Conservation (phyloP, 768 basidiomycete species). For the Mycena belliarum region DNA sequence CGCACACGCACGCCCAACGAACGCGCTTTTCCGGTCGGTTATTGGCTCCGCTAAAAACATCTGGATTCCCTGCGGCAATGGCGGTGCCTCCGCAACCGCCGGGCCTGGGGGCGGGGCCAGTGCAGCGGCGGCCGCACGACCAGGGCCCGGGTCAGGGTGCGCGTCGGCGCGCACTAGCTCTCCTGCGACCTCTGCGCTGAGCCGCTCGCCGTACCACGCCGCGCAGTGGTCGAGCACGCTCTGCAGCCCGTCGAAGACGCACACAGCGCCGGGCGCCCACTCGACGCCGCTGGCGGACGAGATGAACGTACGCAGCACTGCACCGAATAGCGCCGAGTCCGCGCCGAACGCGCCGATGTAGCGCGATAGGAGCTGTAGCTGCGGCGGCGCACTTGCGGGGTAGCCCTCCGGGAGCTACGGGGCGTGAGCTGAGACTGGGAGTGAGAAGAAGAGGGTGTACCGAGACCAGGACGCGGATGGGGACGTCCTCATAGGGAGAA, state of each 20-base stretch:
- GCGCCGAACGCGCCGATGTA: slow-evolving; percentile 83
- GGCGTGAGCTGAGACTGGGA: slow-evolving; percentile 26
- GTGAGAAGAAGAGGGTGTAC: slow-evolving; percentile 36
- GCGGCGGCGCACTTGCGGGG: slow-evolving; percentile 69
- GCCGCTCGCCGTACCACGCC: slow-evolving; percentile 70
- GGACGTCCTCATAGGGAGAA: slow-evolving; percentile 52
- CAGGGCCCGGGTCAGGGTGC: slow-evolving; percentile 25
- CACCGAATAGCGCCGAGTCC: slow-evolving; percentile 72
- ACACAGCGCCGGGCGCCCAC: slow-evolving; percentile 71
- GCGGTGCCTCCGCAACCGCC: slow-evolving; percentile 4
- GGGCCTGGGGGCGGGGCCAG: not conserved
- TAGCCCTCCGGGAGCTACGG: slow-evolving; percentile 45
- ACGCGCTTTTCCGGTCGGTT: slow-evolving; percentile 80
- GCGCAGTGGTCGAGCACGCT: slow-evolving; percentile 66
- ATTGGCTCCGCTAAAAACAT: slow-evolving; percentile 80
- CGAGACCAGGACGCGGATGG: slow-evolving; percentile 58
- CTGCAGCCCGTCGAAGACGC: slow-evolving; percentile 87
- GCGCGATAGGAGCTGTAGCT: slow-evolving; percentile 80
- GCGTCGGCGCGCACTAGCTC: slow-evolving; percentile 59
- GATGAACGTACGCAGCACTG: slow-evolving; percentile 78
- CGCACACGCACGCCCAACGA: slow-evolving; percentile 82
- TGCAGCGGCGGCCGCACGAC: slow-evolving; percentile 19
- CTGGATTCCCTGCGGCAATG: slow-evolving; percentile 60
- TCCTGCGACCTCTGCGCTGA: slow-evolving; percentile 55
- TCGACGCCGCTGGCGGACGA: slow-evolving; percentile 70